Evolutionary conservation across 2,329 filamentous ascomycete species (phyloP).

Genomic region (Diaporthe destruens): DNA sequence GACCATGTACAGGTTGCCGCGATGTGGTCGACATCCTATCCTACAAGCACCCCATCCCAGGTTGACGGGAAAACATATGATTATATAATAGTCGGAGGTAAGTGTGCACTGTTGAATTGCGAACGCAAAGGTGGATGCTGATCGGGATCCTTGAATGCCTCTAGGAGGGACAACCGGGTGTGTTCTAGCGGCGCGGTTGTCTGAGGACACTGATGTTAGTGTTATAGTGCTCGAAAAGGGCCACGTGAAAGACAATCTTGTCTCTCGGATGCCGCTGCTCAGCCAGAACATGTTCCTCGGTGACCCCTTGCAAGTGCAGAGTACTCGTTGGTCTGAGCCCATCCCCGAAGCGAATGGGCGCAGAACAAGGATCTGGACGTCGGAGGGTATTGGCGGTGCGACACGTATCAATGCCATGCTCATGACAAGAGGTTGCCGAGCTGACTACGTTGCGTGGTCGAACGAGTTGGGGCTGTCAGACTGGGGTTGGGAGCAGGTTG

Average conservation of each 20-base stretch:
- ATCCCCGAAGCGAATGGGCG: not conserved
- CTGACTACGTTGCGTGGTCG: not conserved
- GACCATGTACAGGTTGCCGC: too few relatives aligned
- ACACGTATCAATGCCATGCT: not conserved
- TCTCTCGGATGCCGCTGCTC: not conserved
- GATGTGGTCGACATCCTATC: not conserved
- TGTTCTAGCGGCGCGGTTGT: not conserved
- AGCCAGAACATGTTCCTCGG: not conserved
- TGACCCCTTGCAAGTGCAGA: not conserved
- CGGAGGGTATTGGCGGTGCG: not conserved
- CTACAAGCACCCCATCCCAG: not conserved
- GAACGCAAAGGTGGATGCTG: not conserved
- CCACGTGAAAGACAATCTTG: not conserved
- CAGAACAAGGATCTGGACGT: not conserved
- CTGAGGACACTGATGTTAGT: not conserved
- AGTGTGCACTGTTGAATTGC: not conserved
- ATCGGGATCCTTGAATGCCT: not conserved
- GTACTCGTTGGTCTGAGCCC: not conserved
- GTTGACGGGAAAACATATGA: not conserved
- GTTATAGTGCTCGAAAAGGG: not conserved
- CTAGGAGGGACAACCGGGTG: not conserved
- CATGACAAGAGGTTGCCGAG: not conserved
- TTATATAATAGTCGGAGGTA: not conserved
- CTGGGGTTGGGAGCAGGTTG: not conserved
- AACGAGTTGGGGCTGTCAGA: not conserved